These are phyloP conservation scores for Kandelia obovata DNA, from an alignment of 345 rosid species.

Conservation along the genomic window DNA sequence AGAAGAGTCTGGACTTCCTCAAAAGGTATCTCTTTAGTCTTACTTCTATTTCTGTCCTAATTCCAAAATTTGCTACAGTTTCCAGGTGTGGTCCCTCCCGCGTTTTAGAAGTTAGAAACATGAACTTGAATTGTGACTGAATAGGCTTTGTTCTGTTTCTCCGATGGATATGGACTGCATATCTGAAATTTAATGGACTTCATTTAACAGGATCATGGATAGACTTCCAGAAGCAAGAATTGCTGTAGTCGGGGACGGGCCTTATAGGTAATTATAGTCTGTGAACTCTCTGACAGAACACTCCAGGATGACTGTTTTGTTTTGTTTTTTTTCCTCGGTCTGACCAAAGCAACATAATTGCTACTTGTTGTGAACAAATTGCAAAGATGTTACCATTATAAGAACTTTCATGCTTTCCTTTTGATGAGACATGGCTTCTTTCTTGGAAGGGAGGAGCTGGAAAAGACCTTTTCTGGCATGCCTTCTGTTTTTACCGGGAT, in stretches of 20 bases:
- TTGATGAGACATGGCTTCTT: slow-evolving; percentile 9
- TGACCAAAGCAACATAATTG: background rate
- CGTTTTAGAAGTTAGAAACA: background rate
- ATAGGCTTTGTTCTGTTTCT: background rate
- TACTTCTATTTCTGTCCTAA: background rate
- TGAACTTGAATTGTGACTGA: background rate
- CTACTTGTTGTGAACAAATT: too few species aligned
- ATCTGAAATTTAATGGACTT: slow-evolving; percentile 16
- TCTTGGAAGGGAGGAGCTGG: slow-evolving; percentile 71
- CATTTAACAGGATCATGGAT: slow-evolving; percentile 76
- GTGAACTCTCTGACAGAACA: background rate
- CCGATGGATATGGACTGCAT: too few species aligned
- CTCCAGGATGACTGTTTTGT: too few species aligned
- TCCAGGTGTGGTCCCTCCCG: background rate
- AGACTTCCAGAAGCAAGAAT: slow-evolving; percentile 81
- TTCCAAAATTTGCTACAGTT: background rate
- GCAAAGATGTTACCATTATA: too few species aligned
- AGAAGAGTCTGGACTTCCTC: slow-evolving; percentile 94
- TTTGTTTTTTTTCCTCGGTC: background rate
- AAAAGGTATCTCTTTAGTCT: slow-evolving; percentile 47
- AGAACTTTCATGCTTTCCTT: background rate
- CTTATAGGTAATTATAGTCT: slow-evolving; percentile 57
- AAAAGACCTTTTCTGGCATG: slow-evolving; percentile 74
- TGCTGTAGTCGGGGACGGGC: slow-evolving; percentile 95
- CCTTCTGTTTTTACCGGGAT: slow-evolving; percentile 91